Base-by-base conservation (phyloP, 805 yeast genomes). In the Teunomyces cretensis region DNA sequence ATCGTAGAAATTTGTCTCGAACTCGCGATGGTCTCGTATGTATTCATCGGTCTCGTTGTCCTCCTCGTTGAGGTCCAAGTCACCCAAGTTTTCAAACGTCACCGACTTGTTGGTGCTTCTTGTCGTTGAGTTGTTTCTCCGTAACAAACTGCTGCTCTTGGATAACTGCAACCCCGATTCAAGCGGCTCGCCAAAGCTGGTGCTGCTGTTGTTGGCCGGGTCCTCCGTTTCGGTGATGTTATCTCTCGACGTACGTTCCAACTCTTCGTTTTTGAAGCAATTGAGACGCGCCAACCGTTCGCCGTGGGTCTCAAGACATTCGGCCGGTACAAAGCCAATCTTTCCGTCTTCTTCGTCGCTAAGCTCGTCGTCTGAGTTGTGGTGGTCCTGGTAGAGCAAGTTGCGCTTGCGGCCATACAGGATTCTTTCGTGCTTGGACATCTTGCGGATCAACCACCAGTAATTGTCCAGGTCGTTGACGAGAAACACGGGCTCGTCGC, bases 291-390 rank as follows among this genome's bases (percentile, higher is more conserved):
- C 99, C 43, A 94, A 67, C 47, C 98, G 74, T 65, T 94, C 99
- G 39, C 83, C 86, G 49, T 88, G 90, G 0, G 96, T 88, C 64
- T 94, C 99, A 30, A 94, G 69, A 46, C 94, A 81, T 62, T 94
- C 99, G 1, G 97, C 98, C 1, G 99, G 99, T 2, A 95, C 95
- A 70, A 91, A 94, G 1, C 99, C 99, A 43, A 92, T 82, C 53
- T 82, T 77, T 2, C 83, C 83, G 60, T 83, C 86, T 72, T 71
- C 76, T n/a, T 60, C 68, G 24, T 66, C 67, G 52, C 57, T 11
- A 7, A 47, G 55, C 22, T 51, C 58, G 22, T 39, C 50, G 12
- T 39, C 43, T 14, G 47, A 46, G 5, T 52, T 43, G 17, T 40
- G 47, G 16, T 28, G 46, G 43, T 49, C 42, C 33, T 48, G 49